These are phyloP conservation scores for Yamadazyma trypodendri DNA, from an alignment of 1,139 yeast genomes.

Conservation along the genomic window DNA sequence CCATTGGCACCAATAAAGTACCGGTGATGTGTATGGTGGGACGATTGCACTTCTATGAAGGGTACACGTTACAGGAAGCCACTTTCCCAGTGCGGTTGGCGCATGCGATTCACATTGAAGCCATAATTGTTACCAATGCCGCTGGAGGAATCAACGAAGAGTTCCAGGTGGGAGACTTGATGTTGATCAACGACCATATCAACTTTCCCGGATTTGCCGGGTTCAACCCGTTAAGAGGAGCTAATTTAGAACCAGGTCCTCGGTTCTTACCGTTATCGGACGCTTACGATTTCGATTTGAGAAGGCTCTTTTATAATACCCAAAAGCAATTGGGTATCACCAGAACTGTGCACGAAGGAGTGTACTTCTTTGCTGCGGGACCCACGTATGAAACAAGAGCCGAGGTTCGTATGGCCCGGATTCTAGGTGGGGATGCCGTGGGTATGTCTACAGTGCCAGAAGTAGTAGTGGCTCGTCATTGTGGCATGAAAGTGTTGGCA, in stretches of 20 bases:
- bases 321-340: constrained; percentile 47
- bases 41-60: constrained; percentile 88
- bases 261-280: constrained; percentile 87
- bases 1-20: constrained; percentile 62
- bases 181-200: constrained; percentile 87
- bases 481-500: constrained; percentile 79
- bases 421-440: constrained; percentile 87
- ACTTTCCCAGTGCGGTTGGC: constrained; percentile 86
- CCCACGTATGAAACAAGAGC: constrained; percentile 95
- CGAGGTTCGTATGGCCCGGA: constrained; percentile 73
- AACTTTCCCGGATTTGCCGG: constrained; percentile 92
- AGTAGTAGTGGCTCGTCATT: constrained; percentile 87
- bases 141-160: constrained; percentile 81
- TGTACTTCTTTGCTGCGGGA: constrained; percentile 83
- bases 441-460: constrained; percentile 99
- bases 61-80: constrained; percentile 75
- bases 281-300: constrained; percentile 76
- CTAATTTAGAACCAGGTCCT: constrained; percentile 80
- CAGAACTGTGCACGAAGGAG: constrained; percentile 80
- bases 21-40: constrained; percentile 96
- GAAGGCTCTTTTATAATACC: constrained; percentile 58
- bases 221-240: constrained; percentile 82
- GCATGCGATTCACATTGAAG: constrained; percentile 55
- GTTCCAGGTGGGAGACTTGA: constrained; percentile 81
- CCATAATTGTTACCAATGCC: constrained; percentile 83